Evolutionary conservation across 2,329 filamentous ascomycete genomes (phyloP).

Genomic region (Thermochaetoides dissita): DNA sequence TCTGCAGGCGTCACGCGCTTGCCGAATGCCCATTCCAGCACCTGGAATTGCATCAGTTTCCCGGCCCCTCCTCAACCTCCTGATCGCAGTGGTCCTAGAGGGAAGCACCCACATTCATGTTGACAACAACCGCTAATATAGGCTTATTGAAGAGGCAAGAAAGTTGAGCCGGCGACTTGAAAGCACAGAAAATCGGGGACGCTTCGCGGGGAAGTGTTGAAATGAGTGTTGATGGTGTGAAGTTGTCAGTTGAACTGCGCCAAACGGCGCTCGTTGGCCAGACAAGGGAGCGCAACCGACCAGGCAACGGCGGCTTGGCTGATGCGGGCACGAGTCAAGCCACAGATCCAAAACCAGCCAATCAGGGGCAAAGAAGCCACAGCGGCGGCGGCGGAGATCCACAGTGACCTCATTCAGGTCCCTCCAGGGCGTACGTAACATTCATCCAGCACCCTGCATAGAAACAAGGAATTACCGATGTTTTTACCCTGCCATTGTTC

Average conservation of each 20-base stretch:
- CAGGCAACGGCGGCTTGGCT: background rate
- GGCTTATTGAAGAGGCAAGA: too few relatives aligned
- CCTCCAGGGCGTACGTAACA: too few relatives aligned
- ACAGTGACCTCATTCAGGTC: too few relatives aligned
- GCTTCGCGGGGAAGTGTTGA: background rate
- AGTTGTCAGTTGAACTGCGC: background rate
- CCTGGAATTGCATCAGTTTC: constrained; percentile 36
- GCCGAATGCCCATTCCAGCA: constrained; percentile 97
- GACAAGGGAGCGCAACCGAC: constrained; percentile 3
- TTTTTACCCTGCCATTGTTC: too few relatives aligned
- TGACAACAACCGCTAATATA: constrained; percentile 10
- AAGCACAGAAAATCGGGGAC: background rate
- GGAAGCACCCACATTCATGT: constrained; percentile 39
- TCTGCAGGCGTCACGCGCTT: constrained; percentile 97
- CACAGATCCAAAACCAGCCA: background rate
- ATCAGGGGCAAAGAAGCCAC: background rate
- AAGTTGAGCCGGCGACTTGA: too few relatives aligned
- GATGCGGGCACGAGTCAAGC: background rate
- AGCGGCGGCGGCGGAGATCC: too few relatives aligned
- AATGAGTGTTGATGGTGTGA: background rate
- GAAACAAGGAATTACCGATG: too few relatives aligned
- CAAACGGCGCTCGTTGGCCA: constrained; percentile 2
- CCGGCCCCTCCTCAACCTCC: constrained; percentile 2
- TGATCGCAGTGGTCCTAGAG: background rate
- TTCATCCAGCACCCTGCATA: too few relatives aligned